Conservation (phyloP, 345 rosid species). For the Sisymbrium altissimum region DNA sequence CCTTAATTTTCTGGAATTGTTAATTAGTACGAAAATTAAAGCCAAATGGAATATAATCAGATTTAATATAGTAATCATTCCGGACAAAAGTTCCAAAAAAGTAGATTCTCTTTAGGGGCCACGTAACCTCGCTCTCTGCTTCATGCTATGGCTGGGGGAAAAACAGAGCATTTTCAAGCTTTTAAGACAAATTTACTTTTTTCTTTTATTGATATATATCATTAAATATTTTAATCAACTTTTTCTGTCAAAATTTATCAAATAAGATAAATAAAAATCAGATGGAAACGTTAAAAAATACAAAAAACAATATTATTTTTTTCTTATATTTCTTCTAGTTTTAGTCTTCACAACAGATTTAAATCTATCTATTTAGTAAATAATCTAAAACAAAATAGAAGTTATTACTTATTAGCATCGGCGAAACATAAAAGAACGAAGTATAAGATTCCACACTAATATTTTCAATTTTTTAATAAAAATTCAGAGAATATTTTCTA, state of each 20-base stretch:
- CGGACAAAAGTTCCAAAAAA: not conserved
- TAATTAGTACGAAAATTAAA: not conserved
- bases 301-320: no score
- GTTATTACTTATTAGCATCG: not conserved
- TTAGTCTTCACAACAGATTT: no score
- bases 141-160: not conserved
- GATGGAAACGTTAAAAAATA: not conserved
- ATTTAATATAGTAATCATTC: not conserved
- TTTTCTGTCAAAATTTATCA: not conserved
- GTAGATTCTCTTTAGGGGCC: not conserved
- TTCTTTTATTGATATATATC: not conserved
- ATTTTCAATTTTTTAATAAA: no score
- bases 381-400: not conserved
- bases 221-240: not conserved
- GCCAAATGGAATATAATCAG: not conserved
- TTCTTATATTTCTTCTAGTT: no score
- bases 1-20: not conserved
- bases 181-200: not conserved
- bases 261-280: not conserved
- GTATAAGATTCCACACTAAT: not conserved
- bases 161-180: conserved; percentile 3
- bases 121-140: not conserved
- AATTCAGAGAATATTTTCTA: no score
- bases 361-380: not conserved
- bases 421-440: not conserved